Base-by-base conservation (phyloP, 176 grass and related monocot species). In the Rhynchospora tenuis region DNA sequence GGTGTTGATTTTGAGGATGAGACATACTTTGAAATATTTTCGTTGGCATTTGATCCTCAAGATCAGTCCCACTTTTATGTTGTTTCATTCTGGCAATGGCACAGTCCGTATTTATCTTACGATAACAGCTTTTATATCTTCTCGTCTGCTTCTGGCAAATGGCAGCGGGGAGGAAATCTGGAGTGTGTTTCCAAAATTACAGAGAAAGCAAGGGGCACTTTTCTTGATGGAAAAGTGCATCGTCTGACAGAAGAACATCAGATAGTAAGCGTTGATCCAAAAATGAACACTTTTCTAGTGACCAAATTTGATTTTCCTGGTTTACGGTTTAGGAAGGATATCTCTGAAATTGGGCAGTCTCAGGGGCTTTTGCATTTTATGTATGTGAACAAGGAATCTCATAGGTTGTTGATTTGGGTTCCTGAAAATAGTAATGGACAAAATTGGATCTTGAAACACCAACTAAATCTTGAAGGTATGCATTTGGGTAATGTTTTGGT, bases 41-140 rank as follows among this genome's bases (percentile, higher is more conserved):
- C 33, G 28, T 48, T 89, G 60, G 70, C 44, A 26, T 89, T 86
- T 33, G 60, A 78, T 58, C 89, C 89, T n/a, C 58, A 69, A 60
- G 8, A 8, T 7, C 84, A 85, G 6, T 64, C 12, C 1, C 64
- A 87, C 15, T 90, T 90, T 29, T 70, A 60, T 38, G 76, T 90
- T 75, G 76, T 88, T 51, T 73, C 54, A 57, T 85, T 88, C 64
- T 45, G 62, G 10, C 50, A 62, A 19, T 81, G 48, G 33, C 2
- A 4, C 33, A 38, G 1, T n/a, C n/a, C n/a, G n/a, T n/a, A n/a
- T n/a, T n/a, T n/a, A n/a, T 16, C 13, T n/a, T 13, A 26, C 33
- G 3, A 38, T 38, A 4, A 38, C 3, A 4, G 61, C 55, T 1
- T 24, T 0, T 13, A 1, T 1, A 12, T 78, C 7, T 44, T n/a